Percentiles rank a stretch among this genome's conserved stretches.
Conservation (phyloP, 2,329 filamentous ascomycete genomes). For the Xylariomycetidae sp. region DNA sequence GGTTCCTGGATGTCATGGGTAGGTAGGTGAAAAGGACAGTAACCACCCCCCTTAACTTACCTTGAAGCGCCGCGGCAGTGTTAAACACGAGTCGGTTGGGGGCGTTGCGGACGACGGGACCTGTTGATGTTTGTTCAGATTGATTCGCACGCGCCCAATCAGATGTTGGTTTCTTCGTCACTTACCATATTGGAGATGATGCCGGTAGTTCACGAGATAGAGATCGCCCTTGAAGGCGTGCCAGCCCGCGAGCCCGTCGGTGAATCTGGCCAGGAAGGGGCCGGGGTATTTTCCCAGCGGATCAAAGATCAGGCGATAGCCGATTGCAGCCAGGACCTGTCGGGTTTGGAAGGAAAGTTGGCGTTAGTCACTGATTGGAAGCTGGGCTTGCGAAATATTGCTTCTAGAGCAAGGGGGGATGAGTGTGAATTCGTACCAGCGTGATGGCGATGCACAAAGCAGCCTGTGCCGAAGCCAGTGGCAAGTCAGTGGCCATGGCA, state of each 20-base stretch:
- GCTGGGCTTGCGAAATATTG: too few relatives aligned
- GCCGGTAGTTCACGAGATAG: slow-evolving; percentile 8
- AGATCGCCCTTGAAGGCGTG: slow-evolving; percentile 7
- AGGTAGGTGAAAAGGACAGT: neutral
- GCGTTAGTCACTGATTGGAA: too few relatives aligned
- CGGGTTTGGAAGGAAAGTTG: too few relatives aligned
- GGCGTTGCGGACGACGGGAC: slow-evolving; percentile 8
- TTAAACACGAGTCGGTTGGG: slow-evolving; percentile 15
- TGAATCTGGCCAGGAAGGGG: slow-evolving; percentile 11
- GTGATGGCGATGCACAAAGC: too few relatives aligned
- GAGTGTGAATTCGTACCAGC: too few relatives aligned
- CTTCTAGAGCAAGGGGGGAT: too few relatives aligned
- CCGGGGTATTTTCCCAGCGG: slow-evolving; percentile 12
- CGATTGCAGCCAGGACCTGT: slow-evolving; percentile 11
- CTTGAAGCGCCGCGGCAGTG: slow-evolving; percentile 9
- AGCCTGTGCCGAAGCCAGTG: too few relatives aligned
- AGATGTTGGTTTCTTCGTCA: neutral
- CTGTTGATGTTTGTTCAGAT: slow-evolving; percentile 1
- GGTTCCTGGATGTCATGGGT: neutral
- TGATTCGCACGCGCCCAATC: too few relatives aligned
- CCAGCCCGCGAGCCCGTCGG: slow-evolving; percentile 10
- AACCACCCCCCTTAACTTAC: too few relatives aligned
- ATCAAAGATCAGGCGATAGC: slow-evolving; percentile 10
- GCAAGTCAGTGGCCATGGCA: too few relatives aligned
- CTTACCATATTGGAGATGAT: slow-evolving; percentile 14